These are phyloP conservation scores for Exophiala lecanii-corni DNA, from an alignment of 2,329 filamentous ascomycete genomes.

Conservation along the genomic window DNA sequence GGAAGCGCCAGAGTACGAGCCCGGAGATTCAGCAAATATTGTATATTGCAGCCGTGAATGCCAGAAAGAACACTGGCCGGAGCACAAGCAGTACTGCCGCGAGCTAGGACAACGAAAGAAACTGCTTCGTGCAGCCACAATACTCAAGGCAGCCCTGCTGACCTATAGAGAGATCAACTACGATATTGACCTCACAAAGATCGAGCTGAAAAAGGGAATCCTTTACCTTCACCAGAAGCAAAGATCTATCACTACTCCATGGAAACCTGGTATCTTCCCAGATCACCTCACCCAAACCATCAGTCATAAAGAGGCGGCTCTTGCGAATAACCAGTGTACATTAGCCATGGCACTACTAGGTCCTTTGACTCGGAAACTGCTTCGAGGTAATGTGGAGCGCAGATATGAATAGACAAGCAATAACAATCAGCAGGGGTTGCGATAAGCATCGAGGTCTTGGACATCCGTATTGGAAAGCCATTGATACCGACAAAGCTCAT, in stretches of 20 bases:
- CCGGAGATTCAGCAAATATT: background rate
- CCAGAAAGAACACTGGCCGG: background rate
- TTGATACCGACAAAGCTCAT: background rate
- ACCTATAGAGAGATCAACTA: background rate
- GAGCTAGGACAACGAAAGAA: background rate
- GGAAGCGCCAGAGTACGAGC: background rate
- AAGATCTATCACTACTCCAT: background rate
- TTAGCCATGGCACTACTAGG: slow-evolving; percentile 1
- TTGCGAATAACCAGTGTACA: slow-evolving; percentile 1
- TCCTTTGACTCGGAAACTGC: background rate
- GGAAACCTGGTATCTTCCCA: background rate
- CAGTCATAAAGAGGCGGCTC: background rate
- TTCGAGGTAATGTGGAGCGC: background rate
- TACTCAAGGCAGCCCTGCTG: background rate
- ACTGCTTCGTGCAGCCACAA: background rate
- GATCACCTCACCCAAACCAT: background rate
- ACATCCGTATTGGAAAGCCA: background rate
- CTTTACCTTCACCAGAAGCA: background rate
- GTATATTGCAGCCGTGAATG: background rate
- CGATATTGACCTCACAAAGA: background rate
- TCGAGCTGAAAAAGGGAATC: background rate
- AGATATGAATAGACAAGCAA: background rate
- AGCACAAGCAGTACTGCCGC: background rate
- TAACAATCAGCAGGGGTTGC: background rate
- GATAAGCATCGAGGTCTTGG: background rate